A percentile compares a stretch with the other conserved stretches of the same genome.
These are phyloP conservation scores for Candida sanyaensis DNA, from an alignment of 1,139 yeast genomes.

Conservation along the genomic window DNA sequence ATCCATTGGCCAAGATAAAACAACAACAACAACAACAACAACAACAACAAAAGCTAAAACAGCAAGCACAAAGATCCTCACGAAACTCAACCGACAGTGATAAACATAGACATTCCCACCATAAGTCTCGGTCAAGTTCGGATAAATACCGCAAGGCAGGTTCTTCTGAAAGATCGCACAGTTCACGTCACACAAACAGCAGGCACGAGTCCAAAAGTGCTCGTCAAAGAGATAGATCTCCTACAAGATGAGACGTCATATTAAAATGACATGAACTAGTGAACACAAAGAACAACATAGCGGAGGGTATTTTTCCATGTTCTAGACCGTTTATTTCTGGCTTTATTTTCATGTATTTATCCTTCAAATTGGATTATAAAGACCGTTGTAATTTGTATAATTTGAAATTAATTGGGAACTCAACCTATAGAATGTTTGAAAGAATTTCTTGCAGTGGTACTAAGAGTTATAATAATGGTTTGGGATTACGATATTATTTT, in stretches of 20 bases:
- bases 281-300: too few relatives aligned
- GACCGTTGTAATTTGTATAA: too few relatives aligned
- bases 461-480: too few relatives aligned
- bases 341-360: too few relatives aligned
- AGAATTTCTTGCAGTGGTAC: too few relatives aligned
- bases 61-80: slow-evolving; percentile 8
- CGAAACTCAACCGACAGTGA: slow-evolving; percentile 3
- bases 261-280: background rate
- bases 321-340: too few relatives aligned
- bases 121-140: slow-evolving; percentile 14
- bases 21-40: slow-evolving; percentile 28
- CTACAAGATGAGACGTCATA: background rate
- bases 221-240: slow-evolving; percentile 4
- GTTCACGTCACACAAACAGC: background rate
- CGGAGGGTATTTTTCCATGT: too few relatives aligned
- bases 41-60: slow-evolving; percentile 8
- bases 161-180: slow-evolving; percentile 1
- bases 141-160: slow-evolving; percentile 2
- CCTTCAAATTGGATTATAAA: too few relatives aligned
- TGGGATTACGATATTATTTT: too few relatives aligned
- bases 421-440: too few relatives aligned
- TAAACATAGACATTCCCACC: slow-evolving; percentile 13
- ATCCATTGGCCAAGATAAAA: slow-evolving; percentile 56
- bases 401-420: too few relatives aligned
- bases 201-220: slow-evolving; percentile 2